A percentile compares a stretch with the other conserved stretches of the same genome.
Evolutionary conservation across 148 eudicot species (phyloP).

Genomic region (Arbutus unedo): DNA sequence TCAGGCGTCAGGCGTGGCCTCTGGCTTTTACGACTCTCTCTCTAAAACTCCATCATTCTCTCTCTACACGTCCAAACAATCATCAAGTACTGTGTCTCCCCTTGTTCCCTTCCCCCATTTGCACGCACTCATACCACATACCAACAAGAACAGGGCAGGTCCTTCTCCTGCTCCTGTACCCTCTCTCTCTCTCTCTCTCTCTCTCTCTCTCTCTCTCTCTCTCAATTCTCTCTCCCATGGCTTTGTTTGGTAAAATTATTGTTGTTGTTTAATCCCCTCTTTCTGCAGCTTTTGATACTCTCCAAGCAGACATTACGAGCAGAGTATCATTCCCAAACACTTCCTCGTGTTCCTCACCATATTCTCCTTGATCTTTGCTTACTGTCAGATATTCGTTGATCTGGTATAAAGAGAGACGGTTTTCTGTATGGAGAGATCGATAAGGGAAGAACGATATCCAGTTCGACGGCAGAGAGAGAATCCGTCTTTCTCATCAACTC

Average conservation of each 20-base stretch:
- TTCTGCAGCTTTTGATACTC: constrained; percentile 35
- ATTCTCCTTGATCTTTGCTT: not conserved
- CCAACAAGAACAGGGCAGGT: not conserved
- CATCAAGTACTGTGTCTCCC: constrained; percentile 25
- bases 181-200: too few species aligned
- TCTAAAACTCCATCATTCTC: constrained; percentile 16
- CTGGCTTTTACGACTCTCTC: constrained; percentile 6
- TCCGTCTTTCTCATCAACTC: constrained; percentile 76
- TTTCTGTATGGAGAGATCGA: constrained; percentile 1
- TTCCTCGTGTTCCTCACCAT: constrained; percentile 17
- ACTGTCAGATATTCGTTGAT: not conserved
- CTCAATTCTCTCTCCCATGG: not conserved
- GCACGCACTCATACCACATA: constrained; percentile 1
- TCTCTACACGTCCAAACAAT: not conserved
- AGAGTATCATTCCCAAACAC: not conserved
- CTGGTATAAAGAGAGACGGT: not conserved
- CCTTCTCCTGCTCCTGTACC: not conserved
- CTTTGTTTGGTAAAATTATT: not conserved
- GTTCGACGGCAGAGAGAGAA: constrained; percentile 17
- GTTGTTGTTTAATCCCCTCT: not conserved
- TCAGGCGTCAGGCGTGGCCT: constrained; percentile 6
- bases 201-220: too few species aligned
- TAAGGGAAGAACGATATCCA: constrained; percentile 9
- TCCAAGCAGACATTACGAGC: constrained; percentile 26
- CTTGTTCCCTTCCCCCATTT: constrained; percentile 18